These are phyloP conservation scores for Sonneratia caseolaris DNA, from an alignment of 345 rosid species.

Conservation along the genomic window DNA sequence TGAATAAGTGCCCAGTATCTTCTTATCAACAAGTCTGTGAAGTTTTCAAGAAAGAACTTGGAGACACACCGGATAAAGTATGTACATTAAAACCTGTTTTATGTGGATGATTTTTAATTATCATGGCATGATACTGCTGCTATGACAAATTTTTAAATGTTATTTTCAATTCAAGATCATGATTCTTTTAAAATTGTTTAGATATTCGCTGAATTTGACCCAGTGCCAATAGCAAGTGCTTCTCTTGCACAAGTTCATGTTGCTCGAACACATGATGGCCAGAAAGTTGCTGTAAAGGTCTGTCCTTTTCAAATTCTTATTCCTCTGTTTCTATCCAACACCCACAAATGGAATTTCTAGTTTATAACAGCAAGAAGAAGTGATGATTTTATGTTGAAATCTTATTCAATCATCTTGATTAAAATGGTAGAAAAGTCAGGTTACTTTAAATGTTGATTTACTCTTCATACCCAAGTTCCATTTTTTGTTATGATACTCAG, in stretches of 20 bases:
- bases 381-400: not conserved
- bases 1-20: conserved; percentile 88
- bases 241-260: conserved; percentile 99
- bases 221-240: conserved; percentile 93
- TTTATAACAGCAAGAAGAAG: not conserved
- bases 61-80: conserved; percentile 77
- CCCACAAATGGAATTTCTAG: not conserved
- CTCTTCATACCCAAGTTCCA: conserved; percentile 8
- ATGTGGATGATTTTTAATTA: not conserved
- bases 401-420: conserved; percentile 3
- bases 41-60: conserved; percentile 87
- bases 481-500: conserved; percentile 28
- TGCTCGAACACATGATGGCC: conserved; percentile 60
- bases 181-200: conserved; percentile 8
- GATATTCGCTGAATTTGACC: conserved; percentile 76
- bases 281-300: conserved; percentile 94
- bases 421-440: conserved; percentile 1
- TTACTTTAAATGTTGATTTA: conserved; percentile 1
- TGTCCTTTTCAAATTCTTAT: not conserved
- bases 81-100: conserved; percentile 7
- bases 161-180: not conserved
- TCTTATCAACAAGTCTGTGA: conserved; percentile 89
- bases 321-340: not conserved
- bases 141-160: not conserved
- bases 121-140: not conserved